Percentiles rank a stretch among this genome's conserved stretches.
These are phyloP conservation scores for Scheffersomyces segobiensis DNA, from an alignment of 1,139 yeast species.

Conservation along the genomic window DNA sequence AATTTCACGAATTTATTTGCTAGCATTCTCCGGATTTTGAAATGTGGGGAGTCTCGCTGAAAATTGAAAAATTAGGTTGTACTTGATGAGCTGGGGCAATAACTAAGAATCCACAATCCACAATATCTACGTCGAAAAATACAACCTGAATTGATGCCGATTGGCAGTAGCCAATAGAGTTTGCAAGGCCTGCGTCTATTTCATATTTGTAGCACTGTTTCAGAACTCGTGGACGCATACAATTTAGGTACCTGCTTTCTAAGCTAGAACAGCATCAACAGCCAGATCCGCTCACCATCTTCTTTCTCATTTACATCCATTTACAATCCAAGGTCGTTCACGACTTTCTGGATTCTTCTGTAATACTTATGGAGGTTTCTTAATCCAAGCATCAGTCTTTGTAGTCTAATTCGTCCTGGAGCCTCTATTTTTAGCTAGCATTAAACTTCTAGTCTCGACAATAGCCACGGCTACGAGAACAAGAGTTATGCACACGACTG, in stretches of 20 bases:
- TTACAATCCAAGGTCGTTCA: not conserved
- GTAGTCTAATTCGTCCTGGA: too few relatives aligned
- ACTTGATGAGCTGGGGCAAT: not conserved
- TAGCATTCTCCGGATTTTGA: not conserved
- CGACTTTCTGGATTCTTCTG: not conserved
- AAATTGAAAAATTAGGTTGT: not conserved
- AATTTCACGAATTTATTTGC: not conserved
- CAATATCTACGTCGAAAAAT: not conserved
- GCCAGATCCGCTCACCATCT: not conserved
- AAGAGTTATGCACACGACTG: not conserved
- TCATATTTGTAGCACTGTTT: not conserved
- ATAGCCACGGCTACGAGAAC: not conserved
- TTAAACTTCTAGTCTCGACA: too few relatives aligned
- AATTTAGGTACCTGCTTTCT: not conserved
- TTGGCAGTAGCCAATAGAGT: not conserved
- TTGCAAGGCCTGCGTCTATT: not conserved
- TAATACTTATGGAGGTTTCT: too few relatives aligned
- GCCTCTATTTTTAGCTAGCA: too few relatives aligned
- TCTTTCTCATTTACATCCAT: not conserved
- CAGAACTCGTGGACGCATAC: not conserved
- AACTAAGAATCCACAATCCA: not conserved
- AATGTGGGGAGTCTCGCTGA: not conserved
- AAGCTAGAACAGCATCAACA: not conserved
- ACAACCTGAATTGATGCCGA: not conserved
- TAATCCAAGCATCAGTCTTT: not conserved